Evolutionary conservation across 2,329 filamentous ascomycete species (phyloP).

Genomic region (Orbilia quercus): DNA sequence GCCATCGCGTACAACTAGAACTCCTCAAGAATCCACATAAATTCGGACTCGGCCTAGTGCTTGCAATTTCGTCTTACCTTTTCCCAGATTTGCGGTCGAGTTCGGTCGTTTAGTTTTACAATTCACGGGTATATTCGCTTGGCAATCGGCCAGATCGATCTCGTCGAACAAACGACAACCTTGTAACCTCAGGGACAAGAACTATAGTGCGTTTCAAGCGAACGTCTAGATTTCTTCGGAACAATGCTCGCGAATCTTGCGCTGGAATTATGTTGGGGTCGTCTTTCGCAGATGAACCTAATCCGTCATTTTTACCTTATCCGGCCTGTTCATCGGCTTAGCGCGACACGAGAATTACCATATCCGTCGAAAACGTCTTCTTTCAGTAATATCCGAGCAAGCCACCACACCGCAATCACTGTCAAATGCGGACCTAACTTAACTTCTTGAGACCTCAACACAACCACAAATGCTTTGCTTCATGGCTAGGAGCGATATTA

Average conservation of each 20-base stretch:
- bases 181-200: constrained; percentile 19
- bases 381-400: neutral
- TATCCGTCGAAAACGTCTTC: constrained; percentile 20
- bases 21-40: too few relatives aligned
- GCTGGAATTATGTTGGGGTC: neutral
- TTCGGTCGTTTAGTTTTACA: neutral
- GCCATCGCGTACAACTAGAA: too few relatives aligned
- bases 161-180: constrained; percentile 10
- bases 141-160: constrained; percentile 19
- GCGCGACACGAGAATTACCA: constrained; percentile 8
- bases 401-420: constrained; percentile 7
- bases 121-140: too few relatives aligned
- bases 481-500: constrained; percentile 13
- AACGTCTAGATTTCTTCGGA: constrained; percentile 14
- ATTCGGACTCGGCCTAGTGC: too few relatives aligned
- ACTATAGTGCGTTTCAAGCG: neutral
- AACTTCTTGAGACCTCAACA: constrained; percentile 23
- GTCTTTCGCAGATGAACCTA: constrained; percentile 6
- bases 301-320: constrained; percentile 21
- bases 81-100: too few relatives aligned
- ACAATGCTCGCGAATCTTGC: neutral
- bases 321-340: constrained; percentile 17
- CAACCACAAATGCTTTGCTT: constrained; percentile 1
- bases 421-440: constrained; percentile 14
- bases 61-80: too few relatives aligned